Base-by-base conservation (phyloP, 1,284 basidiomycete genomes). In the Trametes polyzona region DNA sequence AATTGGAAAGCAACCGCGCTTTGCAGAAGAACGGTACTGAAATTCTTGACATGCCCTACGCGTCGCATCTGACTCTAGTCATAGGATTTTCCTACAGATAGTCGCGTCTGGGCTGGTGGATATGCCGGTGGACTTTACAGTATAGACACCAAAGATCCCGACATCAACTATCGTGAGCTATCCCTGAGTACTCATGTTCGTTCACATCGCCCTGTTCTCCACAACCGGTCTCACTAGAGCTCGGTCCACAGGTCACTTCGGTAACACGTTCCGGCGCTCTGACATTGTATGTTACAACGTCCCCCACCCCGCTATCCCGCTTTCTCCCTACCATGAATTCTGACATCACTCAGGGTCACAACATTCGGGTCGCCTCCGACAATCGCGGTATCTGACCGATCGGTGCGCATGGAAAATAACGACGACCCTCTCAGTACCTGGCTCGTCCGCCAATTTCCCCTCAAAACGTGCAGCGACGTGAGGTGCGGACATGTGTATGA, bases 71-170 rank as follows among this genome's bases (percentile, higher is more conserved):
- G n/a, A n/a, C n/a, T n/a, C n/a, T n/a, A n/a, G n/a, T n/a, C n/a
- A n/a, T n/a, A n/a, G n/a, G n/a, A n/a, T n/a, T n/a, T n/a, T n/a
- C n/a, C n/a, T n/a, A 24, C 24, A 6, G 39, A 47, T 2, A 40
- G 55, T 1, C 53, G 42, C 19, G 24, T 57, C 9, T 60, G 61
- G 36, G 32, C 65, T 9, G 69, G 70, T 0, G 70, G 70, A 40
- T 50, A 32, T 23, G 46, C 57, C 2, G 69, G 70, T 16, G 70
- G 68, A 67, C 58, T 71, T 23, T 67, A 70, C 39, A 63, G 63
- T 0, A 43, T 67, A 23, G 55, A 65, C 24, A 44, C 52, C 23
- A 51, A 57, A 1, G 49, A 61, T n/a, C 56, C 53, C 3, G 46
- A 48, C n/a, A n/a, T 30, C 36, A 48, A 4, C 44, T 58, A 17